Evolutionary conservation across 805 yeast genomes (phyloP).

Genomic region (Ogataea allantospora): DNA sequence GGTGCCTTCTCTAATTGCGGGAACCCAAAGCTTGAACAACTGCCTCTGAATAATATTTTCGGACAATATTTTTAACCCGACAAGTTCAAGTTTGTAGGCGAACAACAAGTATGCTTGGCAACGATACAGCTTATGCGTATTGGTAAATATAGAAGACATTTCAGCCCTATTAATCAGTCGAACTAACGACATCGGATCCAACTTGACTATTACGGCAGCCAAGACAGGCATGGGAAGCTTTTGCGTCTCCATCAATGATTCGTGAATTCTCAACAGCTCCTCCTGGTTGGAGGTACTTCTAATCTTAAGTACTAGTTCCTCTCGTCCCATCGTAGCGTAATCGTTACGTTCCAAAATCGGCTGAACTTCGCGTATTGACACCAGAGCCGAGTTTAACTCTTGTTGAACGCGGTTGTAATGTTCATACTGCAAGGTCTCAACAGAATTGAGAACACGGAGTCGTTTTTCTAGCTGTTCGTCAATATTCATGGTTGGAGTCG

Average conservation of each 20-base stretch:
- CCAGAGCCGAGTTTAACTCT: not conserved
- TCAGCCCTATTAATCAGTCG: slow-evolving; percentile 12
- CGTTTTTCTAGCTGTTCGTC: slow-evolving; percentile 1
- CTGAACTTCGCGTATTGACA: too few relatives aligned
- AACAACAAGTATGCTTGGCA: slow-evolving; percentile 22
- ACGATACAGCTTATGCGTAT: slow-evolving; percentile 10
- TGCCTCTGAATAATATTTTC: slow-evolving; percentile 15
- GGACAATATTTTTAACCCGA: slow-evolving; percentile 17
- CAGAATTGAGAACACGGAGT: not conserved
- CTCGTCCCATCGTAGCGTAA: too few relatives aligned
- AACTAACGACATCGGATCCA: slow-evolving; percentile 18
- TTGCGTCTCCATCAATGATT: not conserved
- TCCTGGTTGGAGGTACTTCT: not conserved
- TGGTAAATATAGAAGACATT: slow-evolving; percentile 6
- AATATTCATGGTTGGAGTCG: not conserved
- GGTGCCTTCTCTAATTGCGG: slow-evolving; percentile 9
- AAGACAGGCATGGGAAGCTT: not conserved
- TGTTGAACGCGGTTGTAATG: not conserved
- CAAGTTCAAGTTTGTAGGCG: slow-evolving; percentile 25
- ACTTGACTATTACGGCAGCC: slow-evolving; percentile 19
- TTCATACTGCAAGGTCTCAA: not conserved
- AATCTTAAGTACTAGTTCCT: too few relatives aligned
- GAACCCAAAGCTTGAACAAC: slow-evolving; percentile 24
- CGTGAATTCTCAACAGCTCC: not conserved
- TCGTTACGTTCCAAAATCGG: too few relatives aligned